Evolutionary conservation across 192 early-diverging fungal species (phyloP).

Genomic region (Coemansia interrupta): DNA sequence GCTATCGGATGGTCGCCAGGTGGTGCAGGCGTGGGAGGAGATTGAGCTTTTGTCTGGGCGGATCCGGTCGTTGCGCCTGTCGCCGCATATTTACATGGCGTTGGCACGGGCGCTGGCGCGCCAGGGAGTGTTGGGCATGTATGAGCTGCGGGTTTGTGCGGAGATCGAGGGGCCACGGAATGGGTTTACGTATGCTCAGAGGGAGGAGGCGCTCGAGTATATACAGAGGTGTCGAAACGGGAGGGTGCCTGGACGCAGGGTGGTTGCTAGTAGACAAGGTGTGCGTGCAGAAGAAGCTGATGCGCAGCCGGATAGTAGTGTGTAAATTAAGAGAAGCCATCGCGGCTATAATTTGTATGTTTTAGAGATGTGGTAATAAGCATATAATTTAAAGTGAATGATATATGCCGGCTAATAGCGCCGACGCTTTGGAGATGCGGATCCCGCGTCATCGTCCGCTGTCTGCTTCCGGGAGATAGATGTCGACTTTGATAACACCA

Average conservation of each 20-base stretch:
- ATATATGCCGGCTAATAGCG: no score
- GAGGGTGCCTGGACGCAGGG: no score
- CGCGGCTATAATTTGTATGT: no score
- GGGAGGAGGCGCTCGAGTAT: slow-evolving; percentile 19
- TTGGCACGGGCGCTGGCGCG: slow-evolving; percentile 40
- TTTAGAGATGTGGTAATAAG: no score
- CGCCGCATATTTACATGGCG: slow-evolving; percentile 41
- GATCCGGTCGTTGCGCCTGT: slow-evolving; percentile 25
- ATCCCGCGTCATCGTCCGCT: no score
- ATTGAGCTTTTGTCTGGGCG: slow-evolving; percentile 14
- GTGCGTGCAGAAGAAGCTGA: not conserved
- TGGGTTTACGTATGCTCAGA: slow-evolving; percentile 28
- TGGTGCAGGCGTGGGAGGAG: slow-evolving; percentile 35
- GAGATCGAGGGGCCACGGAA: slow-evolving; percentile 26
- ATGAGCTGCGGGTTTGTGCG: slow-evolving; percentile 17
- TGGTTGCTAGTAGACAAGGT: no score
- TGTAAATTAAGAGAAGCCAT: no score
- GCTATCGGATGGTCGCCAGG: slow-evolving; percentile 18
- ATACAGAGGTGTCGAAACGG: slow-evolving; percentile 11
- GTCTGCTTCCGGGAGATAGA: no score
- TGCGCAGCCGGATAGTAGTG: not conserved
- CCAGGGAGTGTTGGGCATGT: slow-evolving; percentile 16
- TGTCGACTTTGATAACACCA: no score
- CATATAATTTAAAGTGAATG: no score
- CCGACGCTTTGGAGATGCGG: no score